Evolutionary conservation across 2,329 filamentous ascomycete genomes (phyloP).

Genomic region (Apiospora hydei): DNA sequence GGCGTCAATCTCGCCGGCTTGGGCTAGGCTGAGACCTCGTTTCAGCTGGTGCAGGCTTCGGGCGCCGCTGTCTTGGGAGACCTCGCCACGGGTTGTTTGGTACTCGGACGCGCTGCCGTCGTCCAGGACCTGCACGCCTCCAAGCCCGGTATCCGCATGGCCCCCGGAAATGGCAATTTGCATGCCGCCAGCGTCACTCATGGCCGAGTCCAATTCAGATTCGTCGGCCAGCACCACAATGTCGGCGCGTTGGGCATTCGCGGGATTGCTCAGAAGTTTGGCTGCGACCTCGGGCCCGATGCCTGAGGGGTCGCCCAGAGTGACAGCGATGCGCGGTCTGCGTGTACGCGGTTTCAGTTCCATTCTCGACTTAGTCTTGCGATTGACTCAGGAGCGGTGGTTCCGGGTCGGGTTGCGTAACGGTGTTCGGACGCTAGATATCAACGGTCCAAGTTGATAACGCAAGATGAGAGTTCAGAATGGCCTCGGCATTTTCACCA

Average conservation of each 20-base stretch:
- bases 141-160: neutral
- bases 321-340: slow-evolving; percentile 41
- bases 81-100: slow-evolving; percentile 30
- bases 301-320: slow-evolving; percentile 42
- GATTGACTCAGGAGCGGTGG: neutral
- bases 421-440: neutral
- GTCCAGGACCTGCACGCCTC: slow-evolving; percentile 38
- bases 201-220: slow-evolving; percentile 36
- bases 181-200: slow-evolving; percentile 34
- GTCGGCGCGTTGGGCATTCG: slow-evolving; percentile 39
- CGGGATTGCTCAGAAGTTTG: slow-evolving; percentile 41
- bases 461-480: neutral
- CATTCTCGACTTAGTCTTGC: neutral
- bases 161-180: neutral
- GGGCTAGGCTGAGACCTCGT: slow-evolving; percentile 37
- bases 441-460: too few relatives aligned
- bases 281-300: slow-evolving; percentile 42
- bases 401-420: neutral
- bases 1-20: slow-evolving; percentile 39
- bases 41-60: slow-evolving; percentile 40
- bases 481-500: neutral
- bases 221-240: slow-evolving; percentile 40
- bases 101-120: slow-evolving; percentile 35
- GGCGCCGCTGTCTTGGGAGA: slow-evolving; percentile 37
- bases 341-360: slow-evolving; percentile 7